phyloP scores from a whole-genome alignment of 495 filamentous ascomycete species.

The Penicillium canariense region DNA sequence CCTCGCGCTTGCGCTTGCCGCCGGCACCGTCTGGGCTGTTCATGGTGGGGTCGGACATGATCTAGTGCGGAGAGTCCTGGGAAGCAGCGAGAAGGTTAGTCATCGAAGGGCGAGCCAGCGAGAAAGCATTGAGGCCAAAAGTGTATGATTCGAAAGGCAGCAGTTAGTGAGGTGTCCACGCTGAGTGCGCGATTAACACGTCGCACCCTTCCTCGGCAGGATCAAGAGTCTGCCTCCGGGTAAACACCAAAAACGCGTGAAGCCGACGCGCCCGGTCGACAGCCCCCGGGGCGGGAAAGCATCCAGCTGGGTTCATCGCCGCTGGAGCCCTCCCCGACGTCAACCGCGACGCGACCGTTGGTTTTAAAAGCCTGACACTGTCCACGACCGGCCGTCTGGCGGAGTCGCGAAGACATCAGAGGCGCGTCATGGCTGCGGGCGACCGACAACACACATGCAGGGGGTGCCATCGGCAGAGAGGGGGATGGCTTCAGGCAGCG shows the following conservation, averaged over 20 bases:
- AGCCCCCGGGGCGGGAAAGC: not conserved
- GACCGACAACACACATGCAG: slow-evolving; percentile 28
- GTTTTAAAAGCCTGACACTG: not conserved
- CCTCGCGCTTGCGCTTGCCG: slow-evolving; percentile 49
- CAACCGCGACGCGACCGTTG: slow-evolving; percentile 1
- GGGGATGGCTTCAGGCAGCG: not conserved
- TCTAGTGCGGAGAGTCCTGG: slow-evolving; percentile 14
- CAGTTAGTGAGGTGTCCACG: not conserved
- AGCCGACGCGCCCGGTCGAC: slow-evolving; percentile 26
- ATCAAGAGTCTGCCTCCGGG: slow-evolving; percentile 16
- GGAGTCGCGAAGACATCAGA: slow-evolving; percentile 19
- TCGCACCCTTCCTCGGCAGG: slow-evolving; percentile 12
- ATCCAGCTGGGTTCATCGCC: slow-evolving; percentile 1
- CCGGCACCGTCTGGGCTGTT: slow-evolving; percentile 37
- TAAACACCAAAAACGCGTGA: not conserved
- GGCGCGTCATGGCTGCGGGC: slow-evolving; percentile 34
- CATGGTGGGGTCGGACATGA: slow-evolving; percentile 45
- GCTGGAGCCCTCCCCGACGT: not conserved
- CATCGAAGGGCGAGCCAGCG: slow-evolving; percentile 12
- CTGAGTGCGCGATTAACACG: slow-evolving; percentile 7
- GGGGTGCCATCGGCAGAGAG: slow-evolving; percentile 9
- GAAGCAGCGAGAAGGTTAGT: slow-evolving; percentile 14
- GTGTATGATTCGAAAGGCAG: not conserved
- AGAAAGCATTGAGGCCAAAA: not conserved
- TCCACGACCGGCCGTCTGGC: not conserved